Base-by-base conservation (phyloP, 116 monocot species). In the Dioscorea cayenensis region DNA sequence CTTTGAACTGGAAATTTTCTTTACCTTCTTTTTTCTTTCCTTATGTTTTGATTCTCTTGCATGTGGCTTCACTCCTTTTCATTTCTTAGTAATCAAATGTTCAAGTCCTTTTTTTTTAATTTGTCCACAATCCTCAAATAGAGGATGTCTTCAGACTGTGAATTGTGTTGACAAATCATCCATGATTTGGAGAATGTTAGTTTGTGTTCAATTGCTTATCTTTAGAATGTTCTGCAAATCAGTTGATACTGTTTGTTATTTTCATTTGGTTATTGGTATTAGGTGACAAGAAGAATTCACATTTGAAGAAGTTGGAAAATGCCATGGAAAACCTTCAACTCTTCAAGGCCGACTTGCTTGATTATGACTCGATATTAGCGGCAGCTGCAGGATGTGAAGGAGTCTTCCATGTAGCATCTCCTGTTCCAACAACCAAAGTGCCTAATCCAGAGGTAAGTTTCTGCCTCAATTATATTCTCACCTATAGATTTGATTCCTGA, bases 321-420 rank as follows among this genome's bases (percentile, higher is more conserved):
- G 89, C 89, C 17, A n/a, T 63, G 37, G 87, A 83, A 67, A 89
- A 82, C 14, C 64, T 93, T 64, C 59, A 77, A 66, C 82, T 89
- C 9, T 81, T 83, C 43, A 89, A 93, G 68, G 86, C 83, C 23
- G 89, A 93, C 37, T 43, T 93, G 73, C 83, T 89, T 27, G 83
- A 93, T 70, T 85, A 77, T 32, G 52, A 81, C 20, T 59, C 77
- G 59, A 6, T 93, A 12, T 52, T 38, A 5, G 49, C 85, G 3
- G 87, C 89, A 11, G 59, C 87, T 76, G 69, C 68, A 14, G 89
- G 89, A 64, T 93, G 93, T 69, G 85, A 81, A 73, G 93, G 93
- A 35, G 85, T 93, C 37, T 93, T 93, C 66, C 93, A 93, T 76
- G 86, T 87, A 7, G 93, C 93, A 0, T 76, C 85, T 61, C 93